Evolutionary conservation across 2,329 filamentous ascomycete species (phyloP), one percentile per base, ranked within the genome.

Genomic region (Moelleriella libera): DNA sequence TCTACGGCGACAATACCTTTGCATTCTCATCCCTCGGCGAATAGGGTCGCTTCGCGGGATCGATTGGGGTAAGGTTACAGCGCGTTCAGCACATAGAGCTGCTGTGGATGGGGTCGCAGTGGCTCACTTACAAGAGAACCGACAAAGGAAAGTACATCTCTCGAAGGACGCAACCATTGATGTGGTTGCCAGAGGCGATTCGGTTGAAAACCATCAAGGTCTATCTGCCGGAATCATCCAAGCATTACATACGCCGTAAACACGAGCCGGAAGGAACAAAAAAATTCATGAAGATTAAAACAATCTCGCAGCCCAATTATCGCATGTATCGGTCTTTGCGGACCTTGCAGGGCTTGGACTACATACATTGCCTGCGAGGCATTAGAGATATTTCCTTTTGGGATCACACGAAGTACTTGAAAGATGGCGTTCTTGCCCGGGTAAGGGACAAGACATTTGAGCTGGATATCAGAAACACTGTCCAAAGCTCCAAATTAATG

Each of bases 11-110:
- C 1, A 76, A 76, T 52, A 69, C 59, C 0, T 75, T 75, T 50
- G 67, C 66, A 0, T 75, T 76, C 53, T 72, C 69, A n/a, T 71
- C 68, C n/a, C 56, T 76, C 0, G 72, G 72, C 43, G 72, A 76
- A 55, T 67, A 70, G 54, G 66, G 66, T 46, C 64, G 69, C 42
- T 76, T 76, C 52, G 64, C 62, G 47, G 54, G 52, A 1, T 66
- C 69, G 0, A 73, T 73, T 28, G 61, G 64, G 1, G 53, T 59
- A 4, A 63, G 68, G 0, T 49, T 68, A 1, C 62, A 69, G n/a
- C 59, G 70, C 0, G 41, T 75, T 0, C 68, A 67, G 45, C 60
- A 71, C 32, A 49, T 75, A 0, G 68, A 73, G 50, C 41, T 75
- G 0, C 54, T 70, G 1, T 71, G 67, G 58, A 54, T 58, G 0